These are phyloP conservation scores for Leishmania martiniquensis DNA, from an alignment of 208 protist species.

Conservation along the genomic window DNA sequence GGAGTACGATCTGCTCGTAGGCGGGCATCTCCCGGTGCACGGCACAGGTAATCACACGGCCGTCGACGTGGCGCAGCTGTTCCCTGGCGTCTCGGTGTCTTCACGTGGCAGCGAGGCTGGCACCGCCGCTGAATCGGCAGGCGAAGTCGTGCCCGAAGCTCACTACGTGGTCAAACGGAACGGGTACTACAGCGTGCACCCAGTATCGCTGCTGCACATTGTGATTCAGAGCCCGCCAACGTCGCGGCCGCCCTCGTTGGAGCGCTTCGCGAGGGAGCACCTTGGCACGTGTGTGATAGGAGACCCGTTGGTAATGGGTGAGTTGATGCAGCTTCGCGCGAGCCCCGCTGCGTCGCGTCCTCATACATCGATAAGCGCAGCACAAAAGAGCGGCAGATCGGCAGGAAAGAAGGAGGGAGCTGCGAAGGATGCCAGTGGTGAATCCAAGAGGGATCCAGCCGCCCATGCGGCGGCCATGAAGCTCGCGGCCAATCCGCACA, in stretches of 20 bases:
- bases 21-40: slow-evolving; percentile 58
- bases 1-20: slow-evolving; percentile 81
- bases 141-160: not conserved
- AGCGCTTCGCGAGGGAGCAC: slow-evolving; percentile 53
- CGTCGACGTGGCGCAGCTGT: slow-evolving; percentile 32
- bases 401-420: not conserved
- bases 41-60: slow-evolving; percentile 29
- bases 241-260: slow-evolving; percentile 54
- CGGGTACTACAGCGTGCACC: slow-evolving; percentile 82
- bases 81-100: slow-evolving; percentile 8
- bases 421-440: not conserved
- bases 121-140: too few species aligned
- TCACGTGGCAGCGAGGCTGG: not conserved
- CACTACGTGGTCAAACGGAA: slow-evolving; percentile 64
- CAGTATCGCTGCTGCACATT: slow-evolving; percentile 78
- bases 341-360: not conserved
- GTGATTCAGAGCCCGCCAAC: slow-evolving; percentile 58
- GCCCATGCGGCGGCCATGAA: slow-evolving; percentile 24
- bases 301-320: slow-evolving; percentile 57
- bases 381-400: not conserved
- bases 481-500: slow-evolving; percentile 22
- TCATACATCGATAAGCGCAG: not conserved
- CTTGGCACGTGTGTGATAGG: slow-evolving; percentile 75
- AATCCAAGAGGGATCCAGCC: slow-evolving; percentile 10
- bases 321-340: slow-evolving; percentile 26